phyloP scores from a whole-genome alignment of 306 rosid species.

The Glycine latifolia region DNA sequence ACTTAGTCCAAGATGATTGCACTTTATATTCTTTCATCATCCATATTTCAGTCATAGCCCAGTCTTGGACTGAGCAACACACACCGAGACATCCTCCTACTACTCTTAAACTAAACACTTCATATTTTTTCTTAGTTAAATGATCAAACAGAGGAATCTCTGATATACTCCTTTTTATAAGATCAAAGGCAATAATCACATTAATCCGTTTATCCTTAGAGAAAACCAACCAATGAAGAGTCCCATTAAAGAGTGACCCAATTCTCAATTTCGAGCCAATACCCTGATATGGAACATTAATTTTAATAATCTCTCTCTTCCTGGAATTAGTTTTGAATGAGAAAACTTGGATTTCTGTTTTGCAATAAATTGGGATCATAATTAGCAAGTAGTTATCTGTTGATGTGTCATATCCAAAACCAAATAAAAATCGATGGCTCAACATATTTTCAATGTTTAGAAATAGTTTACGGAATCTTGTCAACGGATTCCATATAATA shows the following conservation, averaged over 20 bases:
- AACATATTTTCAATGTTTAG: accelerated
- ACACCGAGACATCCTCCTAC: constrained; percentile 31
- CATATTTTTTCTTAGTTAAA: background rate
- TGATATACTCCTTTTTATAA: background rate
- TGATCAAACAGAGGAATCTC: constrained; percentile 2
- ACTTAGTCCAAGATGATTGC: constrained; percentile 37
- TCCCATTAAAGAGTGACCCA: background rate
- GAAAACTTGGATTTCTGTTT: background rate
- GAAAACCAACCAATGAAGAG: constrained; percentile 38
- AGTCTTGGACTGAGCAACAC: background rate
- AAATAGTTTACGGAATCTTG: background rate
- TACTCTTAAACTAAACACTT: background rate
- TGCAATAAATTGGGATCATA: background rate
- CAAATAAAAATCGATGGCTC: background rate
- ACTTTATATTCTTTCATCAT: constrained; percentile 39
- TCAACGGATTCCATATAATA: constrained; percentile 6
- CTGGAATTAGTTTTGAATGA: constrained; percentile 30
- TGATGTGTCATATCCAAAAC: constrained; percentile 10
- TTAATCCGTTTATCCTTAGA: background rate
- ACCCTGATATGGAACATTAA: too few species aligned
- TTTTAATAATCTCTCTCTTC: too few species aligned
- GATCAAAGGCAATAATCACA: constrained; percentile 26
- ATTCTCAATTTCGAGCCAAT: background rate
- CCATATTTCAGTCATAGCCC: background rate
- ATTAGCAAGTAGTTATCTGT: background rate